These are phyloP conservation scores for Arachnomyces sp. DNA, from an alignment of 2,329 filamentous ascomycete genomes.

Conservation along the genomic window DNA sequence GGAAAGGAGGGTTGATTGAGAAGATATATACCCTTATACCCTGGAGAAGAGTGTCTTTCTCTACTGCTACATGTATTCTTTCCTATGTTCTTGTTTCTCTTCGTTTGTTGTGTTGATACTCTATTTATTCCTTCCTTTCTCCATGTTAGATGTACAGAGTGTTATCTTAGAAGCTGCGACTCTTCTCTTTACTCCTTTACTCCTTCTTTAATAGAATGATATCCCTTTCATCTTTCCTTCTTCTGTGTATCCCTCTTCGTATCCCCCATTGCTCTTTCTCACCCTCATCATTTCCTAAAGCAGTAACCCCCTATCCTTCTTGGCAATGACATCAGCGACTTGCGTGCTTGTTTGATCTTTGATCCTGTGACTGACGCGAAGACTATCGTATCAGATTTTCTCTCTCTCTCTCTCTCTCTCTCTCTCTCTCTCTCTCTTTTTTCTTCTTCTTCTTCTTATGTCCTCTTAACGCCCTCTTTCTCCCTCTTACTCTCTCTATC, in stretches of 20 bases:
- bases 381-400: not conserved
- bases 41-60: slow-evolving; percentile 1
- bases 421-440: not conserved
- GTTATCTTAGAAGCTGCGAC: too few relatives aligned
- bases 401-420: not conserved
- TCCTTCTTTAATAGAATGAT: too few relatives aligned
- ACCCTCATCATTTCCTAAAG: not conserved
- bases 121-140: too few relatives aligned
- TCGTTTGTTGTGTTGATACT: too few relatives aligned
- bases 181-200: too few relatives aligned
- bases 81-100: not conserved
- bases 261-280: slow-evolving; percentile 1
- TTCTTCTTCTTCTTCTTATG: not conserved
- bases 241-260: not conserved
- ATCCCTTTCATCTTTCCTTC: not conserved
- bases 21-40: too few relatives aligned
- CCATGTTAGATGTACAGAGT: too few relatives aligned
- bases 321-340: not conserved
- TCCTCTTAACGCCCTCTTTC: not conserved
- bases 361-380: not conserved
- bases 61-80: slow-evolving; percentile 1
- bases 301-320: too few relatives aligned
- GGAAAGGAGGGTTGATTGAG: too few relatives aligned
- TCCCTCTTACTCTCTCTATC: not conserved
- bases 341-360: not conserved